phyloP scores from a whole-genome alignment of 306 rosid species.

The Quercus cerris region DNA sequence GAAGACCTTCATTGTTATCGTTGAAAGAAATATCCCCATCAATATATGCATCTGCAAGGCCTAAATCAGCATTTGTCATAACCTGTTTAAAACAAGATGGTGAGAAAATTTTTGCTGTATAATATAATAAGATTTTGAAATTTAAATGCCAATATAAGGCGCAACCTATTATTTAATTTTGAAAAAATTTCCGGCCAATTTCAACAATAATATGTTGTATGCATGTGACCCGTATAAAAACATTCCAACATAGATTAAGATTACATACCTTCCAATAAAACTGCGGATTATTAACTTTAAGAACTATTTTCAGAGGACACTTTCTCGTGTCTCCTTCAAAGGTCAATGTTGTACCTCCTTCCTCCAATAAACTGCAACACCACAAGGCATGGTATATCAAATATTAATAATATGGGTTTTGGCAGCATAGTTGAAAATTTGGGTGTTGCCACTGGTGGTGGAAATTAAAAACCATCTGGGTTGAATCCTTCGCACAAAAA shows the following conservation, averaged over 20 bases:
- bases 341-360: slow-evolving; percentile 76
- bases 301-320: slow-evolving; percentile 36
- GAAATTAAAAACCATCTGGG: too few relatives aligned
- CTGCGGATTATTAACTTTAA: slow-evolving; percentile 67
- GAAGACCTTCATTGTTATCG: slow-evolving; percentile 73
- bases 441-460: too few relatives aligned
- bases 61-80: slow-evolving; percentile 84
- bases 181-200: too few relatives aligned
- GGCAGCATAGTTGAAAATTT: not conserved
- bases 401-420: not conserved
- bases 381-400: slow-evolving; percentile 19
- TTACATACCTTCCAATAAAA: slow-evolving; percentile 83
- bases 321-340: slow-evolving; percentile 59
- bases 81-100: slow-evolving; percentile 40
- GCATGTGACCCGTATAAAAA: too few relatives aligned
- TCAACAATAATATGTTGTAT: not conserved
- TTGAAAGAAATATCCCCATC: slow-evolving; percentile 69
- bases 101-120: too few relatives aligned
- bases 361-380: slow-evolving; percentile 63
- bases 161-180: too few relatives aligned
- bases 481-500: not conserved
- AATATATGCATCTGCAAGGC: slow-evolving; percentile 87
- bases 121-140: too few relatives aligned
- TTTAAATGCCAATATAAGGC: too few relatives aligned
- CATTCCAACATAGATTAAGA: too few relatives aligned